phyloP scores from a whole-genome alignment of 2,329 filamentous ascomycete species.

The Orbilia ellipsospora region DNA sequence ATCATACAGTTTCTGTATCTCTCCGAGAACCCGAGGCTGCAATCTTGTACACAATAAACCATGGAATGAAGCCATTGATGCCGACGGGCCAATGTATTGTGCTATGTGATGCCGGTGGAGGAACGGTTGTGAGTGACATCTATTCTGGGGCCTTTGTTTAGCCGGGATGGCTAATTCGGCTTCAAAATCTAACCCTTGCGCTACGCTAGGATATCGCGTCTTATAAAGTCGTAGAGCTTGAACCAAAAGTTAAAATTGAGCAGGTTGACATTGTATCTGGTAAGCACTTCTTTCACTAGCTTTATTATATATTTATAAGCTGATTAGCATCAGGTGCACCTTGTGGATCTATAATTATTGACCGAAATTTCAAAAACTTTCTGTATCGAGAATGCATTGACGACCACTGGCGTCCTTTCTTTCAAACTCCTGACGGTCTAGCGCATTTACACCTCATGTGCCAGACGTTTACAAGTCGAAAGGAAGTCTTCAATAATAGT shows the following conservation, averaged over 20 bases:
- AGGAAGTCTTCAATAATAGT: constrained; percentile 40
- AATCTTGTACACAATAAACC: constrained; percentile 43
- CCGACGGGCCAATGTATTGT: constrained; percentile 39
- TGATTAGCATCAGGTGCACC: neutral
- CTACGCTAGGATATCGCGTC: constrained; percentile 34
- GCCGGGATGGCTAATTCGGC: no score
- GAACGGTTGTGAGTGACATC: constrained; percentile 39
- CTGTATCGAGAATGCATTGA: constrained; percentile 35
- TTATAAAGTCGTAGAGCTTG: constrained; percentile 22
- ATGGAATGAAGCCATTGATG: constrained; percentile 36
- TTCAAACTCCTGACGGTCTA: constrained; percentile 18
- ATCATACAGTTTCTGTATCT: constrained; percentile 29
- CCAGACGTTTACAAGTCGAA: constrained; percentile 31
- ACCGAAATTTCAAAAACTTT: constrained; percentile 39
- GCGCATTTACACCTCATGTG: constrained; percentile 40
- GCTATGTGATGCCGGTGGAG: constrained; percentile 47
- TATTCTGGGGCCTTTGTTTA: neutral
- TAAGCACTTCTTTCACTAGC: neutral
- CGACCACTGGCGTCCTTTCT: constrained; percentile 11
- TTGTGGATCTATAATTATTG: constrained; percentile 45
- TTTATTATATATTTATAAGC: no score
- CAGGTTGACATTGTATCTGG: constrained; percentile 46
- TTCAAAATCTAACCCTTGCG: neutral
- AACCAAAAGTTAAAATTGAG: constrained; percentile 22
- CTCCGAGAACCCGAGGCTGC: constrained; percentile 42